Conservation (phyloP, 371 early-diverging fungal genomes). For the Mortierella sp. region DNA sequence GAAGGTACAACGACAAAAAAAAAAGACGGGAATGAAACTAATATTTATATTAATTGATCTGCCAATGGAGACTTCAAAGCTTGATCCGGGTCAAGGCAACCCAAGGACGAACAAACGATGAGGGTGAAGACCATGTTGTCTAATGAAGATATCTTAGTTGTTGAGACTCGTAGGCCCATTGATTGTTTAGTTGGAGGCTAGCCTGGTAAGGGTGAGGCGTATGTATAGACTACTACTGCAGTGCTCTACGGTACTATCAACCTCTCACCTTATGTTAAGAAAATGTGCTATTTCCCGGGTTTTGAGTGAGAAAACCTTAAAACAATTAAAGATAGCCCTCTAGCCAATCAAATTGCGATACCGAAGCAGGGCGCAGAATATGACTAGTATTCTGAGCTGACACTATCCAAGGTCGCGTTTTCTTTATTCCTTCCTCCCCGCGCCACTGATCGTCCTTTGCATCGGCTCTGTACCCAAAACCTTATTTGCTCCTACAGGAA, state of each 20-base stretch:
- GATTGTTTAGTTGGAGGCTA: neutral
- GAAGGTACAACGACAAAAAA: neutral
- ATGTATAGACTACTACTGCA: too few relatives aligned
- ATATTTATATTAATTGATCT: neutral
- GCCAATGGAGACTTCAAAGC: neutral
- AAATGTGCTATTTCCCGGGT: neutral
- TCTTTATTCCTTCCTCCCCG: neutral
- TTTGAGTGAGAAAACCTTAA: neutral
- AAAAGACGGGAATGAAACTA: neutral
- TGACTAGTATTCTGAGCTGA: neutral
- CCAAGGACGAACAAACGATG: neutral
- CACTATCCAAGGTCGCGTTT: neutral
- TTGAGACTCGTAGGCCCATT: neutral
- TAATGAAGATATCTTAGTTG: neutral
- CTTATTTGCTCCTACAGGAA: neutral
- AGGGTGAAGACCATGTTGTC: neutral
- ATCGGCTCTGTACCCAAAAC: neutral
- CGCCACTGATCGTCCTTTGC: neutral
- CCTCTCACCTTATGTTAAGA: too few relatives aligned
- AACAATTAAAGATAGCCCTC: neutral
- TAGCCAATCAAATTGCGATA: neutral
- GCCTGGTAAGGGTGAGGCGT: too few relatives aligned
- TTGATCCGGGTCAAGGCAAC: neutral
- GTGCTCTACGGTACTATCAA: too few relatives aligned
- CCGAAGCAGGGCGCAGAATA: neutral